Evolutionary conservation across 2,329 filamentous ascomycete genomes (phyloP), one percentile per base, ranked within the genome.

Genomic region (Fusarium papillatum): DNA sequence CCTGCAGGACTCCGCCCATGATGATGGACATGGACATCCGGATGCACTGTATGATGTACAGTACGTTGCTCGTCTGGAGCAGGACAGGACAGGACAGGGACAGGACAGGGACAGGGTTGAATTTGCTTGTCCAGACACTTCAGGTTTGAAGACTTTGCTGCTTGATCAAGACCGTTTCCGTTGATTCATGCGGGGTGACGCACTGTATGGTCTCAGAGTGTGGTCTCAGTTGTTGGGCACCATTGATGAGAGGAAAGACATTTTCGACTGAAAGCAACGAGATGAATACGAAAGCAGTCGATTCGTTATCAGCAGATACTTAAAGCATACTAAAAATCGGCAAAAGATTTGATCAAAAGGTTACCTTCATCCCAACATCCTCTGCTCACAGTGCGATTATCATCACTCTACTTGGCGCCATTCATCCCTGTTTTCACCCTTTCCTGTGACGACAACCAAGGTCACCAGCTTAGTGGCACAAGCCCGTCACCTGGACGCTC

Each of bases 101-200:
- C 26, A 29, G 26, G 31, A 31, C 31, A 31, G 71, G 53, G 41
- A 41, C 36, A 66, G 68, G 46, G 57, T 48, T 48, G 50, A 55
- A 34, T 55, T 55, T 55, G 19, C 13, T 55, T 31, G 50, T 34
- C 19, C 31, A 55, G 34, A 55, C 50, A 10, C 50, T 55, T 31
- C 29, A 55, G 50, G 50, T 55, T 55, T 55, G 50, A 55, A 34
- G 50, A 34, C 50, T 14, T 29, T 11, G 26, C 16, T 55, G 50
- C 50, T 55, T 55, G 70, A 71, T 71, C 68, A 67, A 69, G 76
- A 68, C 62, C 69, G 69, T 68, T 74, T 72, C 71, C 67, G 77
- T 79, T 75, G 76, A 74, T 78, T 80, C 75, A 79, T 80, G 79
- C 77, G 79, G 77, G 78, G 78, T 65, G 67, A 62, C 60, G 75